A percentile compares a stretch with the other conserved stretches of the same genome.
Conservation (phyloP, 441 rosid genomes). For the Corymbia calophylla region DNA sequence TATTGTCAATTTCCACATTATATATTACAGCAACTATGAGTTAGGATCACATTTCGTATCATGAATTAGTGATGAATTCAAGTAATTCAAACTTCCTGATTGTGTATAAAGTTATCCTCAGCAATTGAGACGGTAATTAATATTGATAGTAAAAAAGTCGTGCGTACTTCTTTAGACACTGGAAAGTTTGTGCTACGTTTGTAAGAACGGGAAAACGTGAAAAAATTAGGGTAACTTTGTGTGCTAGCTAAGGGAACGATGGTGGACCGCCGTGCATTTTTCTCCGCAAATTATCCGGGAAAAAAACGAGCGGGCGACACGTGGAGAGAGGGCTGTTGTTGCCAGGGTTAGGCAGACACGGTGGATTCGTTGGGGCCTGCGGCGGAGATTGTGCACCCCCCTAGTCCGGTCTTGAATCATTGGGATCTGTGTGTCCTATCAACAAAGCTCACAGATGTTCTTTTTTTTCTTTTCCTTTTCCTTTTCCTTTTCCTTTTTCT, state of each 20-base stretch:
- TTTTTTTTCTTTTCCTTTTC: too few relatives aligned
- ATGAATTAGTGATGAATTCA: background rate
- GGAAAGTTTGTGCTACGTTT: background rate
- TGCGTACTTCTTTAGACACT: background rate
- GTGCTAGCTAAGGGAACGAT: background rate
- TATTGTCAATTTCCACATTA: accelerated
- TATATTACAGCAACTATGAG: background rate
- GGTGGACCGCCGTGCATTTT: background rate
- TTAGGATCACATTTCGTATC: background rate
- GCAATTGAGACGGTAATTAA: background rate
- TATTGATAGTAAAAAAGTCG: background rate
- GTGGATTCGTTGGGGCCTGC: slow-evolving; percentile 56
- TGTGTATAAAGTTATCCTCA: background rate
- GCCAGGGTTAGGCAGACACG: slow-evolving; percentile 64
- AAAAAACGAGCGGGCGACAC: slow-evolving; percentile 14
- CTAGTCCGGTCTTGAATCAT: slow-evolving; percentile 34
- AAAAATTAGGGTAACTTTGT: background rate
- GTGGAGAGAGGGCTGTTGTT: slow-evolving; percentile 11
- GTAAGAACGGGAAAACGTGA: background rate
- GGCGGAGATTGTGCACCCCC: slow-evolving; percentile 49
- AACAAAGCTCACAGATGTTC: background rate
- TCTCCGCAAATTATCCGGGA: background rate
- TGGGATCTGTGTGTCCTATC: slow-evolving; percentile 19
- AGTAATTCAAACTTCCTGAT: background rate
- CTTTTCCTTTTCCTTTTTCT: background rate